Percentiles rank a stretch among this genome's conserved stretches.
Conservation (phyloP, 1,139 yeast genomes). For the Waltiozyma sp. region DNA sequence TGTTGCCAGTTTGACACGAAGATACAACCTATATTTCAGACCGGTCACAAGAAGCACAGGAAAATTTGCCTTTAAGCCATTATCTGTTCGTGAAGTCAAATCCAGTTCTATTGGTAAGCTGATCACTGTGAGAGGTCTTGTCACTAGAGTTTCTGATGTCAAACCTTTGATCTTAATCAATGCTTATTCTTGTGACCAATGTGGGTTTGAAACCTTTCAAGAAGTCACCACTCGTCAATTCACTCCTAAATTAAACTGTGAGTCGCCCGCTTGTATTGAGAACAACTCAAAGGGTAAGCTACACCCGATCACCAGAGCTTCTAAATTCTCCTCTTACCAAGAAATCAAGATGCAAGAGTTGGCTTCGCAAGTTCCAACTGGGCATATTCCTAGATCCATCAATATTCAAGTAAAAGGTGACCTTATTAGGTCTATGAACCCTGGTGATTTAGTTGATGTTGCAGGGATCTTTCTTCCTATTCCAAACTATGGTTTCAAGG, state of each 20-base stretch:
- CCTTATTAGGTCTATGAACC: conserved; percentile 74
- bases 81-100: conserved; percentile 83
- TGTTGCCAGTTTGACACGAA: conserved; percentile 78
- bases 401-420: conserved; percentile 84
- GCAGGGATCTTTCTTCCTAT: conserved; percentile 89
- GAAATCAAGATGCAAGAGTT: conserved; percentile 92
- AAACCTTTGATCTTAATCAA: conserved; percentile 86
- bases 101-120: conserved; percentile 78
- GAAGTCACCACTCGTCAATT: conserved; percentile 81
- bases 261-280: conserved; percentile 65
- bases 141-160: conserved; percentile 92
- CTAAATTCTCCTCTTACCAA: conserved; percentile 90
- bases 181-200: conserved; percentile 95
- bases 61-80: conserved; percentile 34
- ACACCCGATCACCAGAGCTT: conserved; percentile 89
- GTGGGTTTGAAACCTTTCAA: conserved; percentile 95
- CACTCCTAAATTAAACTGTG: conserved; percentile 79
- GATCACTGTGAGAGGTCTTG: conserved; percentile 87
- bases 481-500: conserved; percentile 93
- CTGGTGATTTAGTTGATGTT: conserved; percentile 92
- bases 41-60: conserved; percentile 40
- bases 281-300: conserved; percentile 84
- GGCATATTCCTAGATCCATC: conserved; percentile 88
- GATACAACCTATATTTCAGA: conserved; percentile 78
- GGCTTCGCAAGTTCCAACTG: conserved; percentile 94